Evolutionary conservation across 148 eudicot species (phyloP).

Genomic region (Talinum fruticosum): DNA sequence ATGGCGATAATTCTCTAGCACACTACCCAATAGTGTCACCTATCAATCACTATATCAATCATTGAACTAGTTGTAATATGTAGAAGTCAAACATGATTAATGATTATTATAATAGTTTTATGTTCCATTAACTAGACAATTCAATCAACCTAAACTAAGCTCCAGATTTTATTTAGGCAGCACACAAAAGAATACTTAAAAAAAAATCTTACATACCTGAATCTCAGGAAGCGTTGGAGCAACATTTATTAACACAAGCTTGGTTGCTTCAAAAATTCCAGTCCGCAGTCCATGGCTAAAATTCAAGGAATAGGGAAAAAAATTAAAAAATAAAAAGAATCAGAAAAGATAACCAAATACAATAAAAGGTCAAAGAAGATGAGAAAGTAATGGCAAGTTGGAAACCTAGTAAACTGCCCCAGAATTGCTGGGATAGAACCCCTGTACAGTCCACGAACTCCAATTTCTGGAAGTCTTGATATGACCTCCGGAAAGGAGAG

Average conservation of each 20-base stretch:
- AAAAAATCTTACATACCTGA: constrained; percentile 46
- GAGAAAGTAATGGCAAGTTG: constrained; percentile 3
- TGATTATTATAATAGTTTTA: background rate
- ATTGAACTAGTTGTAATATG: background rate
- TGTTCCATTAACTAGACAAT: background rate
- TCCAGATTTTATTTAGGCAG: background rate
- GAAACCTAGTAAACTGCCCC: constrained; percentile 97
- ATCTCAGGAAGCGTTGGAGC: constrained; percentile 80
- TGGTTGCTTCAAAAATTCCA: constrained; percentile 89
- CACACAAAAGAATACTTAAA: constrained; percentile 1
- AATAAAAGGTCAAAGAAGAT: background rate
- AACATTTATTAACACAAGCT: constrained; percentile 66
- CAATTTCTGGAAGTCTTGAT: constrained; percentile 80
- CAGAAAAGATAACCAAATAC: constrained; percentile 5
- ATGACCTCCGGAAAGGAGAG: constrained; percentile 76
- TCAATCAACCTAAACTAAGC: background rate
- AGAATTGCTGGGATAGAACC: constrained; percentile 91
- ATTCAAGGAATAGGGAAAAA: constrained; percentile 14
- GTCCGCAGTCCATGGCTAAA: constrained; percentile 96
- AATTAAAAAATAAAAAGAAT: background rate
- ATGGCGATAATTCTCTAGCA: background rate
- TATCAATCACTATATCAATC: background rate
- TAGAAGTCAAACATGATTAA: background rate
- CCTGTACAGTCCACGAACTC: constrained; percentile 72
- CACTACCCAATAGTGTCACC: background rate